These are phyloP conservation scores for Scheffersomyces segobiensis DNA, from an alignment of 1,139 yeast genomes.

Conservation along the genomic window DNA sequence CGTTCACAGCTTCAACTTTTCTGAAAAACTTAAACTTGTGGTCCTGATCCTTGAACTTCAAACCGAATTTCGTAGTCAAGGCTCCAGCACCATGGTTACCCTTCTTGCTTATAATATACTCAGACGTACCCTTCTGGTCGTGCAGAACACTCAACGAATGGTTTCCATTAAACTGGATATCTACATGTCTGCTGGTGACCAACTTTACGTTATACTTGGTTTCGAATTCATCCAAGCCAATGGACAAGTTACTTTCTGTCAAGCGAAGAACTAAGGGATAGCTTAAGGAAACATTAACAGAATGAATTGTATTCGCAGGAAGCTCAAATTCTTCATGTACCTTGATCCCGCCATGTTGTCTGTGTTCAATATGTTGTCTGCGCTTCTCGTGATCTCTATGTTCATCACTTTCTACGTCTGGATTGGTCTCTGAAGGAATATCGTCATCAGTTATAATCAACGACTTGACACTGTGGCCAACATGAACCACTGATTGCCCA, in stretches of 20 bases:
- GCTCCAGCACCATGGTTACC: conserved; percentile 57
- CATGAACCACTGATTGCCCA: conserved; percentile 30
- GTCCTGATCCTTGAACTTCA: conserved; percentile 26
- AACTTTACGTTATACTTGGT: conserved; percentile 20
- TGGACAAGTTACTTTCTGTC: conserved; percentile 6
- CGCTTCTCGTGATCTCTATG: background rate
- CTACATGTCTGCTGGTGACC: conserved; percentile 6
- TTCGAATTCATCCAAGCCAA: conserved; percentile 13
- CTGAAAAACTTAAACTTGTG: conserved; percentile 34
- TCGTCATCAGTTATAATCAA: conserved; percentile 16
- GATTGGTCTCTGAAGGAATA: background rate
- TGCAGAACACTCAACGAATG: conserved; percentile 18
- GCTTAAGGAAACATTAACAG: conserved; percentile 10
- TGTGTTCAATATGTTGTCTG: background rate
- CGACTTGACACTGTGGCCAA: conserved; percentile 21
- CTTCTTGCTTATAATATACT: conserved; percentile 39
- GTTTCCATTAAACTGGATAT: conserved; percentile 14
- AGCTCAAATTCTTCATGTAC: background rate
- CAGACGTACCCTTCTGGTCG: conserved; percentile 49
- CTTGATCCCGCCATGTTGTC: background rate
- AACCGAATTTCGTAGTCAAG: conserved; percentile 37
- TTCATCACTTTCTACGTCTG: background rate
- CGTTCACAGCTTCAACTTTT: conserved; percentile 43
- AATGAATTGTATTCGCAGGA: background rate
- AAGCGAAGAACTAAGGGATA: conserved; percentile 25